Percentiles rank a stretch among this genome's conserved stretches.
phyloP scores from a whole-genome alignment of 2,329 filamentous ascomycete genomes.

The Neopestalotiopsis sp. region DNA sequence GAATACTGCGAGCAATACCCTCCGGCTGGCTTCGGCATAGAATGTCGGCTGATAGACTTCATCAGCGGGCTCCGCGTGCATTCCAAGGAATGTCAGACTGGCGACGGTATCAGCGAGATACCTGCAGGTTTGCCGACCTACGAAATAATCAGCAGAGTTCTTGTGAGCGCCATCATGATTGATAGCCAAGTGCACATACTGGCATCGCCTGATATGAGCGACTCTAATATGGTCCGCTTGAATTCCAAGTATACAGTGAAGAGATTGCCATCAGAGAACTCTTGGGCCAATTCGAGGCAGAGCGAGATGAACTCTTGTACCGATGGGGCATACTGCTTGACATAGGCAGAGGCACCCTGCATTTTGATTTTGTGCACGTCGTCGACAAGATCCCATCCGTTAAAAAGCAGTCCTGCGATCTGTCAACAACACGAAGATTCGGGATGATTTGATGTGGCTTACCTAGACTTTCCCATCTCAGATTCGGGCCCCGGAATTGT shows the following conservation, averaged over 20 bases:
- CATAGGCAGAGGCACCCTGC: constrained; percentile 13
- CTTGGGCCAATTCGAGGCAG: constrained; percentile 31
- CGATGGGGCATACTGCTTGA: constrained; percentile 19
- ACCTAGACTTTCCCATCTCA: constrained; percentile 17
- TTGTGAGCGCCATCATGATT: neutral
- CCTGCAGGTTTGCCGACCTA: constrained; percentile 28
- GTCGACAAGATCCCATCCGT: constrained; percentile 29
- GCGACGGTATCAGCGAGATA: constrained; percentile 30
- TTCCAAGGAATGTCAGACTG: constrained; percentile 52
- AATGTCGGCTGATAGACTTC: constrained; percentile 25
- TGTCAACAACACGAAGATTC: neutral
- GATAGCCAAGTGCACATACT: constrained; percentile 24
- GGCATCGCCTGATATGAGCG: constrained; percentile 30
- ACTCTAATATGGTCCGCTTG: constrained; percentile 26
- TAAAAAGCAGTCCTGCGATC: constrained; percentile 5
- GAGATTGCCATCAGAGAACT: constrained; percentile 33
- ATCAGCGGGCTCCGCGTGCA: constrained; percentile 52
- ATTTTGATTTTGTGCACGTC: neutral
- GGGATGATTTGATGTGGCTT: neutral
- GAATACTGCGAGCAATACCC: constrained; percentile 38
- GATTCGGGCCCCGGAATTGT: constrained; percentile 12
- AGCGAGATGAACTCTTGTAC: constrained; percentile 28
- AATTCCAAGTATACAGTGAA: constrained; percentile 28
- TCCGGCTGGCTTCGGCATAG: constrained; percentile 32
- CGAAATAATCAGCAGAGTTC: neutral